Conservation (phyloP, 1,284 basidiomycete species). For the Moesziomyces sp. region DNA sequence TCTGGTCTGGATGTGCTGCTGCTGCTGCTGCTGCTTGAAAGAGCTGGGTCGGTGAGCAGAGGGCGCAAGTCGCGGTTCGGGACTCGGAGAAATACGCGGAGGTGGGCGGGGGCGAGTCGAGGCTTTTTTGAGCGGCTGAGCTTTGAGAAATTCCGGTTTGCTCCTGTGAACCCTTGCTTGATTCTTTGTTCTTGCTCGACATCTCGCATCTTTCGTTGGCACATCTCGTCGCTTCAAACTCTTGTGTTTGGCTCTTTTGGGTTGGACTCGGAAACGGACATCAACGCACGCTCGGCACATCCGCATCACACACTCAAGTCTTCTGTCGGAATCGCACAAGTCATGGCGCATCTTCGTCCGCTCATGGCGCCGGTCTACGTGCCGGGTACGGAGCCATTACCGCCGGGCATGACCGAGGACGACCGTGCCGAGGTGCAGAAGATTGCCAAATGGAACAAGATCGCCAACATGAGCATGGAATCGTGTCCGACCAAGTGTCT, state of each 20-base stretch:
- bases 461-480: conserved; percentile 79
- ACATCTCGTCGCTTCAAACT: too few relatives aligned
- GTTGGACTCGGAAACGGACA: too few relatives aligned
- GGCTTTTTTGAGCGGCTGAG: conserved; percentile 1
- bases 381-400: conserved; percentile 73
- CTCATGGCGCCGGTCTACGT: conserved; percentile 61
- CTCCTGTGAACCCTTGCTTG: not conserved
- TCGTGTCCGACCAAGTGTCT: conserved; percentile 84
- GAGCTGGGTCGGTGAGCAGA: too few relatives aligned
- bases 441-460: conserved; percentile 79
- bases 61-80: not conserved
- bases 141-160: conserved; percentile 3
- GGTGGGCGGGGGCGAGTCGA: not conserved
- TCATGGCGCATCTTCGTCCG: conserved; percentile 33
- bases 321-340: too few relatives aligned
- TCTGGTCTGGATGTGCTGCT: too few relatives aligned
- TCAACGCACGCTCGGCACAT: too few relatives aligned
- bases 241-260: too few relatives aligned
- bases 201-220: too few relatives aligned
- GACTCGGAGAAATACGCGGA: conserved; percentile 1
- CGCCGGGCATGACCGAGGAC: conserved; percentile 82
- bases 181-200: too few relatives aligned
- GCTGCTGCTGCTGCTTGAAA: too few relatives aligned
- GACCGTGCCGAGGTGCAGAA: conserved; percentile 78
- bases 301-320: not conserved